Base-by-base conservation (phyloP, 1,284 basidiomycete genomes). In the Ceratobasidium sp. region DNA sequence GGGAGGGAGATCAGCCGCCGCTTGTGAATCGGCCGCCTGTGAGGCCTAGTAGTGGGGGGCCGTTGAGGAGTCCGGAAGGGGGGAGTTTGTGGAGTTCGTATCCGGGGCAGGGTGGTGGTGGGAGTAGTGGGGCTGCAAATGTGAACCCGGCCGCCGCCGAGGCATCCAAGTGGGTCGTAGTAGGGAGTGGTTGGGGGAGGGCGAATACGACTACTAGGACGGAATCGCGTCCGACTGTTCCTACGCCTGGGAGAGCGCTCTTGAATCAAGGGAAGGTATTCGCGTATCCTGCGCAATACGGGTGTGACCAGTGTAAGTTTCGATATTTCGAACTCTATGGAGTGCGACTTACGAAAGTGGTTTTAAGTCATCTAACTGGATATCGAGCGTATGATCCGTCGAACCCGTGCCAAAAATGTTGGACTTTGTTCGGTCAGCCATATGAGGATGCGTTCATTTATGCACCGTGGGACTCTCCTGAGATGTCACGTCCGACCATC, bases 401-500 rank as follows among this genome's bases (percentile, higher is more conserved):
- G 0, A 84, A 89, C 75, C 90, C 92, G 7, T 93, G 92, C 79
- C 83, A 84, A 64, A 88, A 87, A 45, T 93, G 92, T 81, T 93
- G 92, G 92, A 82, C 85, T 1, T 89, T 88, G 76, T 90, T 91
- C 80, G 84, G 85, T 1, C 88, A 87, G 78, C 84, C 85, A 0
- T 93, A 89, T 80, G 79, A 83, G 0, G 90, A 90, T 3, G 86
- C 90, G 1, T 81, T 93, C 15, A 83, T 85, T 0, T 90, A 89
- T 78, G 86, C 89, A 0, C 85, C 86, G 22, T 87, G 86, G 84
- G 76, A 75, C 83, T 27, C 79, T 82, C n/a, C 81, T 79, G 36
- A 48, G 76, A 59, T 24, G 76, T 79, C 63, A 48, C 74, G 62
- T 56, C 74, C 50, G 71, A 79, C 47, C 78, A 77, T 11, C 78